A percentile compares a stretch with the other conserved stretches of the same genome.
phyloP scores from a whole-genome alignment of 306 rosid species.

The Vigna trinervia region DNA sequence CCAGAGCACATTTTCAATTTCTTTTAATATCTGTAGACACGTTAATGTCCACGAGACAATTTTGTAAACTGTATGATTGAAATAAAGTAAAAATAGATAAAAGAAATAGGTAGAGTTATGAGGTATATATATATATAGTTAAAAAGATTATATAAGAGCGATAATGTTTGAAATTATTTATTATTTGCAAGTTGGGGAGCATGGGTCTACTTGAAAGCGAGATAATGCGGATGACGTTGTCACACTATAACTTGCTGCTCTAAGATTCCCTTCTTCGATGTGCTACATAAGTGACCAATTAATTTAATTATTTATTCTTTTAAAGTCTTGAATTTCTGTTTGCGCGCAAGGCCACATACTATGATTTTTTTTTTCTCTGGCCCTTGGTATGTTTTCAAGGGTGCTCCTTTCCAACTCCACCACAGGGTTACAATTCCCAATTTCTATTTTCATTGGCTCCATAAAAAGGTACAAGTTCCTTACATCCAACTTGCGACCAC shows the following conservation, averaged over 20 bases:
- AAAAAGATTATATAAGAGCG: not conserved
- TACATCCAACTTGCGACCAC: not conserved
- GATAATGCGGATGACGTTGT: constrained; percentile 51
- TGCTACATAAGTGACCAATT: constrained; percentile 8
- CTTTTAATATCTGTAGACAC: not conserved
- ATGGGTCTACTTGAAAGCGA: constrained; percentile 49
- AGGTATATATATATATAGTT: too few species aligned
- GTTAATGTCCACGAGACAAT: not conserved
- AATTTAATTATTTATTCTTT: not conserved
- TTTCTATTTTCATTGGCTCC: not conserved
- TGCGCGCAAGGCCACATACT: not conserved
- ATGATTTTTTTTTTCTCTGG: not conserved
- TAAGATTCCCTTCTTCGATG: constrained; percentile 46
- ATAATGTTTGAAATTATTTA: not conserved
- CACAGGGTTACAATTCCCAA: not conserved
- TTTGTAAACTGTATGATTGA: not conserved
- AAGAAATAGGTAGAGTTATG: too few species aligned
- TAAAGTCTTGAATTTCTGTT: constrained; percentile 17
- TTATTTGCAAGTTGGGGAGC: constrained; percentile 45
- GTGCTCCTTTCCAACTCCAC: constrained; percentile 33
- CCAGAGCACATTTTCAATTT: not conserved
- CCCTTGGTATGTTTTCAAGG: constrained; percentile 37
- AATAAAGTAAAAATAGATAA: not conserved
- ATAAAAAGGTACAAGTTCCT: not conserved
- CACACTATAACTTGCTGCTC: constrained; percentile 42